Base-by-base conservation (phyloP, 2,329 filamentous ascomycete species). In the Ascochyta fabae region DNA sequence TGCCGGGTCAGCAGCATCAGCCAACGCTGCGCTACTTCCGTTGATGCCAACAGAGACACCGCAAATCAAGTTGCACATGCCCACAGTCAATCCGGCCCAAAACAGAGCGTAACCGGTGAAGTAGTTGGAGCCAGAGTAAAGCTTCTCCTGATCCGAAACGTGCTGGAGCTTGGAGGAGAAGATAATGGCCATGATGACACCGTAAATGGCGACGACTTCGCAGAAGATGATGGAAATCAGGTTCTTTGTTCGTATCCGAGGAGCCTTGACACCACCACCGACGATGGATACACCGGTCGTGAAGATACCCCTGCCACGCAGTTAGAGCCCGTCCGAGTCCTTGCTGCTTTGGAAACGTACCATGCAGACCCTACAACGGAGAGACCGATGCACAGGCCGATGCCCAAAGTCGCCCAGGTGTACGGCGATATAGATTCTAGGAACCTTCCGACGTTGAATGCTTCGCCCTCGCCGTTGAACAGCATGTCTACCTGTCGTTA, bases 151-250 rank as follows among this genome's bases (percentile, higher is more conserved):
- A 35, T 88, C 85, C 53, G 84, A 83, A 27, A 95, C 84, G 52
- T 83, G 77, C 67, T 85, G 84, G 68, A 99, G 80, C 79, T 97
- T 96, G 59, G 93, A 85, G 40, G 93, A 96, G 82, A 98, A 98
- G 71, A 99, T 90, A 76, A 99, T 99, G 70, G 93, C 90, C 92
- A 99, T 99, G 80, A 99, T 99, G 79, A 99, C 94, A 70, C 96
- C 96, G 84, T 99, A 99, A 78, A 99, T 99, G 78, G 95, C 95
- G 72, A 99, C 95, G 73, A 99, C 95, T 81, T 99, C 95, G 83
- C 95, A 99, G 81, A 99, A 99, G 80, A 99, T 98, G 79, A 99
- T 99, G 71, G 94, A 98, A 77, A 99, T 98, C 73, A 99, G 80
- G 83, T 99, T 99, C 88, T 99, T 99, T 62, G 95, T 99, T 77